Base-by-base conservation (phyloP, 495 filamentous ascomycete species). In the Annulohypoxylon maeteangense region DNA sequence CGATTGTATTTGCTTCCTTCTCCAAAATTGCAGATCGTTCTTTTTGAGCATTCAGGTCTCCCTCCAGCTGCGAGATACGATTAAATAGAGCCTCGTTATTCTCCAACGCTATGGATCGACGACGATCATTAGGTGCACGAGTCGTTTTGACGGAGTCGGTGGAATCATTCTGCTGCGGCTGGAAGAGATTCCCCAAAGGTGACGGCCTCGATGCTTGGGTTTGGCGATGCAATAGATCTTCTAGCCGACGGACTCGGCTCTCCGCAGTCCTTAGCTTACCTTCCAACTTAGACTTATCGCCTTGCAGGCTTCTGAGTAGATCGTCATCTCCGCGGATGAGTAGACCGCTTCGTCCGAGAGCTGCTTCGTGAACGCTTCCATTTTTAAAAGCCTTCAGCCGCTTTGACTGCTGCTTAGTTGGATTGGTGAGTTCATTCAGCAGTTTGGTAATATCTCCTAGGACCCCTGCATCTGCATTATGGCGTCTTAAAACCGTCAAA, bases 381-480 rank as follows among this genome's bases (percentile, higher is more conserved):
- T 94, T 93, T 74, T 97, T 98, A 85, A 99, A 98, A 0, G 92
- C 93, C 74, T 94, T 96, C 40, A 93, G 89, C 54, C 92, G 86
- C 76, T 91, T 93, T 48, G 88, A 86, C 75, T 92, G 91, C 65
- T 86, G 86, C 68, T 89, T 90, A 4, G 91, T 93, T 0, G 94
- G 94, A 45, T 83, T 88, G 67, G 84, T 87, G n/a, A 93, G 81
- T 7, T 91, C 90, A 20, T 81, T 80, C 55, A 90, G 80, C 7
- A 89, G 81, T 61, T 89, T 87, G 0, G 79, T 76, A 18, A 92
- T 81, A 36, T 91, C 87, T 10, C 76, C 75, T 1, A 87, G 60
- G 36, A 87, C 71, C 6, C 68, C 74, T 3, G 81, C 68, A 42
- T 88, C 85, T 5, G 83, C 78, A 38, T 83, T 83, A 12, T 85